Conservation (phyloP, 2,329 filamentous ascomycete species). For the Phialocephala subalpina region DNA sequence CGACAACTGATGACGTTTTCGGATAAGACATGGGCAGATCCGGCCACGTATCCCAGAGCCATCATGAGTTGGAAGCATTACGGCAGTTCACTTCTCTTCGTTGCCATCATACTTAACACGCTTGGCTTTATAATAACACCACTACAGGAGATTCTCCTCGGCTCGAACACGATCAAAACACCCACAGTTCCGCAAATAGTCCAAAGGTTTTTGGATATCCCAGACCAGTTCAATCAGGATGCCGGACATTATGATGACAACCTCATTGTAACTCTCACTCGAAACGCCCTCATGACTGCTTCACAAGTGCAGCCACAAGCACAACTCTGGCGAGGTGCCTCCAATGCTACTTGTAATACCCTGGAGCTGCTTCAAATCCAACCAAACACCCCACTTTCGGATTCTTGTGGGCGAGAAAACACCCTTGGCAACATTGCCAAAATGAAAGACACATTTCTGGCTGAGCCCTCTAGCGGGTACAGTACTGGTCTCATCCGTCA, state of each 20-base stretch:
- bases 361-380: neutral
- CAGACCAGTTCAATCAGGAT: neutral
- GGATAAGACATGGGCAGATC: constrained; percentile 37
- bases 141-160: constrained; percentile 37
- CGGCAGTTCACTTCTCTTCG: constrained; percentile 34
- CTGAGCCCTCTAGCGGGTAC: constrained; percentile 35
- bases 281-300: constrained; percentile 6
- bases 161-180: neutral
- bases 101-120: constrained; percentile 35
- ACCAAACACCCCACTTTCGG: neutral
- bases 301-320: constrained; percentile 11
- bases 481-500: constrained; percentile 42
- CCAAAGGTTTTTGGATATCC: neutral
- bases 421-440: neutral
- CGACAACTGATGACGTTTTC: constrained; percentile 37
- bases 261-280: constrained; percentile 2
- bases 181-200: neutral
- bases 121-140: constrained; percentile 38
- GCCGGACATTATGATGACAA: constrained; percentile 12
- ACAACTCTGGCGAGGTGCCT: constrained; percentile 16
- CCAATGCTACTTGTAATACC: neutral
- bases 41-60: neutral
- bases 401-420: neutral
- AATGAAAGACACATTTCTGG: constrained; percentile 36
- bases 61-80: constrained; percentile 33